These are phyloP conservation scores for Coemansia sp. DNA, from an alignment of 192 early-diverging fungal genomes.

Conservation along the genomic window DNA sequence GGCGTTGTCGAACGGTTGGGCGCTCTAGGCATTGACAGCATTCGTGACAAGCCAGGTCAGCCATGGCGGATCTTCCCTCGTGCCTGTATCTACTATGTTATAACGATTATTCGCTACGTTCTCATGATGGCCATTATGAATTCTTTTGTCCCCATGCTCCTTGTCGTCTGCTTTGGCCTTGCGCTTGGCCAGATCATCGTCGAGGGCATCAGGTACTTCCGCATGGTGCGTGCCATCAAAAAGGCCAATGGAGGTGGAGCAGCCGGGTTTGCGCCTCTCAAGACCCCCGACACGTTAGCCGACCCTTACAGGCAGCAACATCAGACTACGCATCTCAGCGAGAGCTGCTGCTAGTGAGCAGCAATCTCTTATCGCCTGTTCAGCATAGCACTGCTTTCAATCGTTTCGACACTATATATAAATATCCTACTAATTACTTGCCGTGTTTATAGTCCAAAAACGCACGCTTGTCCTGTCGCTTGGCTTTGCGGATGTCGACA, in stretches of 20 bases:
- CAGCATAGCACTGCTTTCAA: background rate
- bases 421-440: slow-evolving; percentile 3
- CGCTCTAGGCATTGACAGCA: slow-evolving; percentile 46
- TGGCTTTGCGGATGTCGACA: slow-evolving; percentile 67
- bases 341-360: slow-evolving; percentile 43
- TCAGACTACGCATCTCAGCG: slow-evolving; percentile 38
- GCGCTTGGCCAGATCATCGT: slow-evolving; percentile 51
- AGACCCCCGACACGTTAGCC: slow-evolving; percentile 19
- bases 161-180: slow-evolving; percentile 45
- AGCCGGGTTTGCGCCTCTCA: slow-evolving; percentile 14
- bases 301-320: slow-evolving; percentile 6
- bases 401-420: background rate
- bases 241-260: background rate
- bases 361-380: background rate
- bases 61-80: slow-evolving; percentile 57
- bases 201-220: slow-evolving; percentile 41
- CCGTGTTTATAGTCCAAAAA: slow-evolving; percentile 40
- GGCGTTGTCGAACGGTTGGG: slow-evolving; percentile 49
- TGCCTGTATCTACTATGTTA: slow-evolving; percentile 54
- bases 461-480: slow-evolving; percentile 47
- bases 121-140: slow-evolving; percentile 56
- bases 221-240: slow-evolving; percentile 34
- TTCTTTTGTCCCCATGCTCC: slow-evolving; percentile 37
- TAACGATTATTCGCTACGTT: slow-evolving; percentile 51
- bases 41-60: slow-evolving; percentile 55